These are phyloP conservation scores for Erysiphe pulchra DNA, from an alignment of 2,329 filamentous ascomycete species.

Conservation along the genomic window DNA sequence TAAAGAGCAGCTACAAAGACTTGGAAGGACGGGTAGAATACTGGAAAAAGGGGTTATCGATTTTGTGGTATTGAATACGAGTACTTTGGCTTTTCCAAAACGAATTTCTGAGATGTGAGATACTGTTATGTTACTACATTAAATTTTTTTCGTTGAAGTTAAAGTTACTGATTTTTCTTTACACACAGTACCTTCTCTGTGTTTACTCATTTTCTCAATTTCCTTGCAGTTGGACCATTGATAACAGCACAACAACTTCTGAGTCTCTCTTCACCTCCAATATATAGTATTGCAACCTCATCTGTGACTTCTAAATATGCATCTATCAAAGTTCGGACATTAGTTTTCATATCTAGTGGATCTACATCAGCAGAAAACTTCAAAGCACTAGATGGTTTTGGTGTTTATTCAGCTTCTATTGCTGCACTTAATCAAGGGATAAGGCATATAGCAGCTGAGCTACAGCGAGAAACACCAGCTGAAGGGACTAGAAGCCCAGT, in stretches of 20 bases:
- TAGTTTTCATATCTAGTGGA: slow-evolving; percentile 30
- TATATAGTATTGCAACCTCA: slow-evolving; percentile 1
- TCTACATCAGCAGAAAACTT: slow-evolving; percentile 25
- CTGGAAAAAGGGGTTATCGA: slow-evolving; percentile 13
- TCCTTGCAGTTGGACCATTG: slow-evolving; percentile 32
- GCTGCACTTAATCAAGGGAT: slow-evolving; percentile 29
- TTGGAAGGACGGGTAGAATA: slow-evolving; percentile 2
- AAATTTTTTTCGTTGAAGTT: too few relatives aligned
- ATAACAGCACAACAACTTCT: slow-evolving; percentile 27
- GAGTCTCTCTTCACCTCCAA: slow-evolving; percentile 7
- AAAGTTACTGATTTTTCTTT: too few relatives aligned
- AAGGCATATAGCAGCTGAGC: slow-evolving; percentile 27
- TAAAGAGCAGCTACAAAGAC: slow-evolving; percentile 3
- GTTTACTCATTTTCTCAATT: slow-evolving; percentile 27
- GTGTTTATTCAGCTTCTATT: slow-evolving; percentile 29
- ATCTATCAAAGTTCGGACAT: slow-evolving; percentile 12
- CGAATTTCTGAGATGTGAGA: slow-evolving; percentile 16
- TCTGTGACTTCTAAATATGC: neutral
- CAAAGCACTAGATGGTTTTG: slow-evolving; percentile 27
- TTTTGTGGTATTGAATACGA: slow-evolving; percentile 29
- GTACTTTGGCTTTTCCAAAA: slow-evolving; percentile 27
- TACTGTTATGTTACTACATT: neutral
- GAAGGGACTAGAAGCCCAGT: slow-evolving; percentile 13
- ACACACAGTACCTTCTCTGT: slow-evolving; percentile 21
- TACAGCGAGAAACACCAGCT: slow-evolving; percentile 18